These are phyloP conservation scores for Cryphonectria naterciae DNA, from an alignment of 2,329 filamentous ascomycete genomes.

Conservation along the genomic window DNA sequence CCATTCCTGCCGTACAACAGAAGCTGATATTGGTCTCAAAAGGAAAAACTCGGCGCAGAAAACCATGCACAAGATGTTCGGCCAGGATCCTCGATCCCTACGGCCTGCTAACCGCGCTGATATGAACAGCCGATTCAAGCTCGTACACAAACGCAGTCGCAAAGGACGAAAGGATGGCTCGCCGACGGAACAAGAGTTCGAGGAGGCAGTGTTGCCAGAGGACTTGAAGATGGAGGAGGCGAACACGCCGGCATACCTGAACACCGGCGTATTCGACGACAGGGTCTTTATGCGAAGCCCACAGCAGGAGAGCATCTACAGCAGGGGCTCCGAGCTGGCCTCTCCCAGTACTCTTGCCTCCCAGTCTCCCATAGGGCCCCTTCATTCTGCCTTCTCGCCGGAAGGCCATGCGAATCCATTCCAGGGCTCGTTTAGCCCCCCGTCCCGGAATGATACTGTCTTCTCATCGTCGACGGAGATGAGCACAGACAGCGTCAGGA, in stretches of 20 bases:
- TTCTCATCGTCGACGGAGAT: slow-evolving; percentile 45
- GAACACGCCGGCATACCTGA: slow-evolving; percentile 23
- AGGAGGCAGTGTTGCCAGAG: neutral
- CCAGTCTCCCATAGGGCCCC: slow-evolving; percentile 13
- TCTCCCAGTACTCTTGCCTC: slow-evolving; percentile 24
- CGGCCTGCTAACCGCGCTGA: slow-evolving; percentile 56
- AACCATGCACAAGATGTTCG: slow-evolving; percentile 58
- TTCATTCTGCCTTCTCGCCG: slow-evolving; percentile 16
- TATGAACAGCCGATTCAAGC: slow-evolving; percentile 54
- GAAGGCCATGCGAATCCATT: slow-evolving; percentile 18
- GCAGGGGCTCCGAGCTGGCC: slow-evolving; percentile 16
- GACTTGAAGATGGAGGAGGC: slow-evolving; percentile 23
- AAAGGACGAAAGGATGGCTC: slow-evolving; percentile 33
- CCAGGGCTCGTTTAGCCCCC: slow-evolving; percentile 33
- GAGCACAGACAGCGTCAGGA: slow-evolving; percentile 43
- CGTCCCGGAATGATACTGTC: slow-evolving; percentile 37
- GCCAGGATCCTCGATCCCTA: slow-evolving; percentile 63
- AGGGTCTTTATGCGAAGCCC: slow-evolving; percentile 17
- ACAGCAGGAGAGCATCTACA: slow-evolving; percentile 15
- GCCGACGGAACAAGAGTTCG: slow-evolving; percentile 25
- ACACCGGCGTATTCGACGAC: slow-evolving; percentile 19
- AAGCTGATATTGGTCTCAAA: slow-evolving; percentile 35
- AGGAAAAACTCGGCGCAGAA: slow-evolving; percentile 64
- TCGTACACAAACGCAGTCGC: slow-evolving; percentile 40
- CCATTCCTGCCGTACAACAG: slow-evolving; percentile 1